A percentile compares a stretch with the other conserved stretches of the same genome.
Evolutionary conservation across 1,284 basidiomycete genomes (phyloP).

Genomic region (Rhodotorula sp.): DNA sequence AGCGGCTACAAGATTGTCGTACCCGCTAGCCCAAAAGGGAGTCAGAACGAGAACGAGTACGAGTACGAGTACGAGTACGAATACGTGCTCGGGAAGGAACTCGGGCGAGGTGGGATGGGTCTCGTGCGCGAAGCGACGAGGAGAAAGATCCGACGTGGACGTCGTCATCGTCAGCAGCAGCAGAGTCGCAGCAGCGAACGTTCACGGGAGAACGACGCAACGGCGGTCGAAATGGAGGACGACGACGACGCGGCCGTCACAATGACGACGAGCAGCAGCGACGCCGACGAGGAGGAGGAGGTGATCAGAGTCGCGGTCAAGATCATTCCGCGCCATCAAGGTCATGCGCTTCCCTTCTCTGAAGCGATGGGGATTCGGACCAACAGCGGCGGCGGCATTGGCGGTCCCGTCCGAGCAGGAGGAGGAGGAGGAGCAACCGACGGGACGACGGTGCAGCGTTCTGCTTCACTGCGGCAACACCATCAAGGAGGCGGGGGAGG

Average conservation of each 20-base stretch:
- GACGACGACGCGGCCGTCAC: slow-evolving; percentile 49
- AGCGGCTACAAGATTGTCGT: slow-evolving; percentile 34
- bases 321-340: slow-evolving; percentile 20
- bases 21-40: no score
- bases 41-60: no score
- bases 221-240: neutral
- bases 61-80: slow-evolving; percentile 58
- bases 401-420: neutral
- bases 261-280: neutral
- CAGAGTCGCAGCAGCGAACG: neutral
- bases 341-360: slow-evolving; percentile 7
- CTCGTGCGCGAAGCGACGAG: slow-evolving; percentile 68
- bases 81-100: slow-evolving; percentile 73
- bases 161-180: neutral
- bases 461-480: neutral
- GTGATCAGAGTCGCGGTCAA: slow-evolving; percentile 19
- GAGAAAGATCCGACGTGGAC: neutral
- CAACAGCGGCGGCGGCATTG: neutral
- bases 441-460: neutral
- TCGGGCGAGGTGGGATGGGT: slow-evolving; percentile 85
- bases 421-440: neutral
- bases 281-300: neutral
- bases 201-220: neutral
- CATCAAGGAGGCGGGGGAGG: neutral
- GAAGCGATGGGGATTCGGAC: slow-evolving; percentile 1